These are phyloP conservation scores for Angomonas ambiguus DNA, from an alignment of 208 protist species.

Conservation along the genomic window DNA sequence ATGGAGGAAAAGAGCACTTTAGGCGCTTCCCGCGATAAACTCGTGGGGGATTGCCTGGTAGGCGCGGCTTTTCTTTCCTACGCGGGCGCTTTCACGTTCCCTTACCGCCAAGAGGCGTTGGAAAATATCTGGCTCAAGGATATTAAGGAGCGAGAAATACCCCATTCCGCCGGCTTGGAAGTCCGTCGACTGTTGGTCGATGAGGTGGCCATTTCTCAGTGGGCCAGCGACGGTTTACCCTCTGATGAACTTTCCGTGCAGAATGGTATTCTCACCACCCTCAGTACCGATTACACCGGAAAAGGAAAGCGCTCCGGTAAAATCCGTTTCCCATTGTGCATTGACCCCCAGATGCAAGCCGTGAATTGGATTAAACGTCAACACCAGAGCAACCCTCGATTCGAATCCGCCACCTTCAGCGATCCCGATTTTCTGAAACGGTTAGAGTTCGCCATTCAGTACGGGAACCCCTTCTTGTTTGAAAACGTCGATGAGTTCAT, in stretches of 20 bases:
- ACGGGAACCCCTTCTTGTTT: conserved; percentile 98
- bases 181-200: conserved; percentile 93
- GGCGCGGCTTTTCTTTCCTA: conserved; percentile 97
- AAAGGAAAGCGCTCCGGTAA: conserved; percentile 74
- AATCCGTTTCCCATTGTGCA: conserved; percentile 96
- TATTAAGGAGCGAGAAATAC: conserved; percentile 81
- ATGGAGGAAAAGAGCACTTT: conserved; percentile 91
- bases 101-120: conserved; percentile 94
- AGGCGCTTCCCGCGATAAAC: conserved; percentile 63
- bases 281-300: conserved; percentile 80
- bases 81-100: conserved; percentile 96
- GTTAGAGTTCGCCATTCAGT: conserved; percentile 97
- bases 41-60: conserved; percentile 98
- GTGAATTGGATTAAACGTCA: conserved; percentile 98
- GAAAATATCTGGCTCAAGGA: conserved; percentile 91
- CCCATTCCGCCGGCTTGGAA: conserved; percentile 85
- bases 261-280: conserved; percentile 97
- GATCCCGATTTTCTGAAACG: conserved; percentile 97
- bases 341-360: conserved; percentile 99
- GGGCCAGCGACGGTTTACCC: conserved; percentile 96
- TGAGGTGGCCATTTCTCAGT: conserved; percentile 97
- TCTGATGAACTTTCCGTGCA: conserved; percentile 97
- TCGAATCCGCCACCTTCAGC: conserved; percentile 95
- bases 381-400: conserved; percentile 85
- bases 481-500: conserved; percentile 98